Conservation (phyloP, 2,329 filamentous ascomycete species). For the Hirsutella rhossiliensis region DNA sequence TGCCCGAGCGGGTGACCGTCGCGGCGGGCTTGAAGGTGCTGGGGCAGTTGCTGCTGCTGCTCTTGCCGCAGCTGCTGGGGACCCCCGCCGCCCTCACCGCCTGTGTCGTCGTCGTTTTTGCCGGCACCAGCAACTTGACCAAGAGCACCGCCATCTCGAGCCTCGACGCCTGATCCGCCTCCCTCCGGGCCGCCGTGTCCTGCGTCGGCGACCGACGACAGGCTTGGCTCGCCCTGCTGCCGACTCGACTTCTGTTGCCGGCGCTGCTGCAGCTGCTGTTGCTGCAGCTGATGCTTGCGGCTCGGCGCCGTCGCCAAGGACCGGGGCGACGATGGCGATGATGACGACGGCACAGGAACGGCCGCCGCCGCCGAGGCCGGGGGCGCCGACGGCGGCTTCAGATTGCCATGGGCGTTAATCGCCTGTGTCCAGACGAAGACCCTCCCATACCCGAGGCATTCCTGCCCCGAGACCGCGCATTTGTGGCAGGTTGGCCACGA, state of each 20-base stretch:
- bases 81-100: neutral
- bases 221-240: neutral
- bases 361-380: constrained; percentile 4
- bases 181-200: neutral
- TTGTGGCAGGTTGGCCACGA: constrained; percentile 48
- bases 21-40: too few species aligned
- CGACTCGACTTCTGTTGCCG: constrained; percentile 1
- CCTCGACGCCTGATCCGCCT: neutral
- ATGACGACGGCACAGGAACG: neutral
- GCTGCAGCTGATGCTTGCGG: neutral
- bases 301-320: neutral
- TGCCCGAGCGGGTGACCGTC: neutral
- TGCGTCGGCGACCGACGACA: neutral
- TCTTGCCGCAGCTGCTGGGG: too few species aligned
- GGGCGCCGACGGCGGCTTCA: constrained; percentile 17
- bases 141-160: neutral
- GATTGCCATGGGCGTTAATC: constrained; percentile 36
- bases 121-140: neutral
- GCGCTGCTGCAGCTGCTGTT: constrained; percentile 1
- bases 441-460: constrained; percentile 50
- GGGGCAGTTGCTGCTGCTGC: neutral
- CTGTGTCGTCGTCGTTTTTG: neutral
- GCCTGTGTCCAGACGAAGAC: constrained; percentile 47
- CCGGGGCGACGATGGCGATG: neutral
- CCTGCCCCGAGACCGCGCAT: constrained; percentile 39